These are phyloP conservation scores for Puccinia brachypodii DNA, from an alignment of 1,284 basidiomycete genomes.

Conservation along the genomic window DNA sequence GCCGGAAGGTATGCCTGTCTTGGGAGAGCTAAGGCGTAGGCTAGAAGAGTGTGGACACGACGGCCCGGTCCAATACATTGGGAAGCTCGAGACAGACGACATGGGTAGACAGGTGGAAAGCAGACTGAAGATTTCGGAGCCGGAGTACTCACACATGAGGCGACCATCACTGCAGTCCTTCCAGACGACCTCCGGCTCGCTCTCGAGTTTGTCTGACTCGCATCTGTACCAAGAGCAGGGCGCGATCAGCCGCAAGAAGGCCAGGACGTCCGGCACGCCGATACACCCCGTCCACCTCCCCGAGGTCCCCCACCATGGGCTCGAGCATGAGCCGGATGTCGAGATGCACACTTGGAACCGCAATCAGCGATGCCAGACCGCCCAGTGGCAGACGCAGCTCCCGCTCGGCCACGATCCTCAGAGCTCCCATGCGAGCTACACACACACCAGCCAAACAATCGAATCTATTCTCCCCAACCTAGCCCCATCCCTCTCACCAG, in stretches of 20 bases:
- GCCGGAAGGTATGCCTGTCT: conserved; percentile 40
- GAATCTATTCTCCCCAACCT: neutral
- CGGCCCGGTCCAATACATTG: neutral
- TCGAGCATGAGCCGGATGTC: neutral
- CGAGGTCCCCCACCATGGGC: neutral
- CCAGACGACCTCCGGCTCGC: conserved; percentile 16
- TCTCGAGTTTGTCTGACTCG: conserved; percentile 16
- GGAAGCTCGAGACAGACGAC: conserved; percentile 35
- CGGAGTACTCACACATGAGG: neutral
- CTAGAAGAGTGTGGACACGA: conserved; percentile 7
- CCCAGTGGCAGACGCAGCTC: neutral
- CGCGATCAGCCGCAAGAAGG: conserved; percentile 8
- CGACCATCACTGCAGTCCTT: conserved; percentile 13
- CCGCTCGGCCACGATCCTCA: neutral
- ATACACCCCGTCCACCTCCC: neutral
- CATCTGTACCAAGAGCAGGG: conserved; percentile 10
- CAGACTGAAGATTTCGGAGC: conserved; percentile 22
- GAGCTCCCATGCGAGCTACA: neutral
- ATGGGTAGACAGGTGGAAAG: conserved; percentile 2
- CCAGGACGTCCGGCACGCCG: neutral
- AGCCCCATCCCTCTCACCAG: neutral
- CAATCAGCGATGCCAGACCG: neutral
- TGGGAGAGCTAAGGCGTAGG: conserved; percentile 21
- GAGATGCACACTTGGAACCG: conserved; percentile 13
- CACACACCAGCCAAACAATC: neutral